Evolutionary conservation across 1,284 basidiomycete species (phyloP).

Genomic region (Boletus mariae): DNA sequence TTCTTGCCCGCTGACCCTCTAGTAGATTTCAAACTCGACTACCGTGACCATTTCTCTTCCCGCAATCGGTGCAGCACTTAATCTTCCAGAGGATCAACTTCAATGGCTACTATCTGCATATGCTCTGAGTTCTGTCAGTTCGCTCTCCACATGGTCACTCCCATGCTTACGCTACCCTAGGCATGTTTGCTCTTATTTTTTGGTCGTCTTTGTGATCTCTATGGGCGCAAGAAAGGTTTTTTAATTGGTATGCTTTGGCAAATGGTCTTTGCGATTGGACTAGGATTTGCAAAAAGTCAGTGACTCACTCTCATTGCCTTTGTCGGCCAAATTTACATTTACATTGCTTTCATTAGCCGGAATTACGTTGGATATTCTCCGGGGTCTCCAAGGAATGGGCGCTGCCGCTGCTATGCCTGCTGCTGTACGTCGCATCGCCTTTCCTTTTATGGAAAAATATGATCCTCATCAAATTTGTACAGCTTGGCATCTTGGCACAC

Average conservation of each 20-base stretch:
- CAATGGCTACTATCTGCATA: constrained; percentile 64
- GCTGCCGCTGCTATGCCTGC: constrained; percentile 68
- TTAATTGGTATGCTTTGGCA: constrained; percentile 49
- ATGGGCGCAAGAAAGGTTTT: constrained; percentile 65
- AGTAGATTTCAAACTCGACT: constrained; percentile 43
- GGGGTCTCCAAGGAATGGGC: constrained; percentile 70
- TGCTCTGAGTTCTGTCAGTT: constrained; percentile 47
- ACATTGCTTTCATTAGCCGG: constrained; percentile 37
- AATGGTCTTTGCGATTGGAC: constrained; percentile 47
- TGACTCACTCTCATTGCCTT: constrained; percentile 26
- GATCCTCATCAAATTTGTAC: constrained; percentile 1
- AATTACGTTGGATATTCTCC: constrained; percentile 57
- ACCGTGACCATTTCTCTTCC: constrained; percentile 59
- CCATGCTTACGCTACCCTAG: constrained; percentile 31
- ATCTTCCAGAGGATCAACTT: constrained; percentile 47
- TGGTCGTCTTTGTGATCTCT: constrained; percentile 70
- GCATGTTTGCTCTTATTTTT: constrained; percentile 72
- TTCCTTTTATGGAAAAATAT: not conserved
- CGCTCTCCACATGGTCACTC: not conserved
- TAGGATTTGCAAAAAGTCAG: constrained; percentile 47
- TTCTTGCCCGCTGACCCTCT: not conserved
- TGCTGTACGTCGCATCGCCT: constrained; percentile 43
- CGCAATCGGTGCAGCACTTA: constrained; percentile 51
- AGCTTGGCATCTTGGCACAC: constrained; percentile 78
- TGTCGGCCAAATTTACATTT: not conserved